Percentiles rank a stretch among this genome's conserved stretches.
phyloP scores from a whole-genome alignment of 1,139 yeast species.

The Geotrichum carabidarum region DNA sequence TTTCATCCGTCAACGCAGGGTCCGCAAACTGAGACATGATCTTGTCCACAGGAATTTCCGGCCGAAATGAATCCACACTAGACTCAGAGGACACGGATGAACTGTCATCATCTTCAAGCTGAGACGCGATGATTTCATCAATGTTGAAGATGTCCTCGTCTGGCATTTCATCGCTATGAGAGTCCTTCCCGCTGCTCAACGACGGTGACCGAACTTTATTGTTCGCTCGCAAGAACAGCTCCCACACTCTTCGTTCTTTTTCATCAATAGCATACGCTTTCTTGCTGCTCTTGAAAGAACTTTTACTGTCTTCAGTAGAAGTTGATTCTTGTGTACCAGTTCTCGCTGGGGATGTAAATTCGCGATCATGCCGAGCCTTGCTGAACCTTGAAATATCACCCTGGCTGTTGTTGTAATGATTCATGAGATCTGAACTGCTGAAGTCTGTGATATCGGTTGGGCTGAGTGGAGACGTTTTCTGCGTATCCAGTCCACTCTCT shows the following conservation, averaged over 20 bases:
- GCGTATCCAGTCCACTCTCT: background rate
- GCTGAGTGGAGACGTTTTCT: background rate
- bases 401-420: background rate
- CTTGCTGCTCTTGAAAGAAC: background rate
- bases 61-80: background rate
- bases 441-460: background rate
- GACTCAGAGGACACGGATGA: background rate
- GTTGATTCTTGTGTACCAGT: background rate
- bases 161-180: background rate
- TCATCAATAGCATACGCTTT: constrained; percentile 6
- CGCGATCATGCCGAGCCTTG: background rate
- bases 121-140: constrained; percentile 3
- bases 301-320: background rate
- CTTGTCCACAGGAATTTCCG: constrained; percentile 7
- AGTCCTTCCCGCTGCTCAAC: background rate
- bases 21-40: constrained; percentile 16
- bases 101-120: background rate
- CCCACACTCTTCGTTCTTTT: constrained; percentile 16
- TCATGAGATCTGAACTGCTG: background rate
- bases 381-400: background rate
- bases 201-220: constrained; percentile 1
- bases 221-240: constrained; percentile 7
- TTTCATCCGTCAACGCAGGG: constrained; percentile 5
- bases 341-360: background rate
- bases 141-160: constrained; percentile 1